These are phyloP conservation scores for Metroxylon sagu DNA, from an alignment of 176 grass and related monocot species.

Conservation along the genomic window DNA sequence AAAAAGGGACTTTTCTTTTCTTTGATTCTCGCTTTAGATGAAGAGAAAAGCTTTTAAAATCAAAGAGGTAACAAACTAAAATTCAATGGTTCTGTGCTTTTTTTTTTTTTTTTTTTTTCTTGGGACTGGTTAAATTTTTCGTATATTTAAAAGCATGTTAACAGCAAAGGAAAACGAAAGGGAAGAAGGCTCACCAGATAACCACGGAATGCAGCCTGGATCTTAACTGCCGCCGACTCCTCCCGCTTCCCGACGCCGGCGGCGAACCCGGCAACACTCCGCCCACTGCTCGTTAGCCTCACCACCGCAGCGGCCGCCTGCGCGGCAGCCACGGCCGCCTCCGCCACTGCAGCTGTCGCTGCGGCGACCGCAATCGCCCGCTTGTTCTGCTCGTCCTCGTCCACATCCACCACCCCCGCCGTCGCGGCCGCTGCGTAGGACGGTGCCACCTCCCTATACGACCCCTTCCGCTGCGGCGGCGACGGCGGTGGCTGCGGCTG, in stretches of 20 bases:
- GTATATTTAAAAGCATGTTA: not conserved
- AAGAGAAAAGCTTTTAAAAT: no score
- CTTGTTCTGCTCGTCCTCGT: conserved; percentile 71
- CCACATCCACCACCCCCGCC: conserved; percentile 3
- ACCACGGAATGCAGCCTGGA: conserved; percentile 80
- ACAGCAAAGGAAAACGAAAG: not conserved
- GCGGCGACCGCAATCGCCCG: conserved; percentile 79
- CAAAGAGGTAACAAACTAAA: no score
- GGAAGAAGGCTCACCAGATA: conserved; percentile 58
- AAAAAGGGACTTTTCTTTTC: no score
- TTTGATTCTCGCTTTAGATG: no score
- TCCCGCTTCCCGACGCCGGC: conserved; percentile 19
- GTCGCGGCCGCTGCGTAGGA: not conserved
- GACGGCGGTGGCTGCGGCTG: conserved; percentile 10
- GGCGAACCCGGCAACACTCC: conserved; percentile 11
- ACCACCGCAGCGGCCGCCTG: conserved; percentile 77
- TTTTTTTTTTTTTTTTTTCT: no score
- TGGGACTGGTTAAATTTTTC: no score
- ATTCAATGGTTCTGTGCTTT: no score
- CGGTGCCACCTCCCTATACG: conserved; percentile 11
- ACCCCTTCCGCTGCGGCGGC: conserved; percentile 7
- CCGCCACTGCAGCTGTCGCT: conserved; percentile 73
- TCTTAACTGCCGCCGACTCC: conserved; percentile 61
- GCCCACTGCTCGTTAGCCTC: conserved; percentile 62
- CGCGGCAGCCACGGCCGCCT: conserved; percentile 73